Evolutionary conservation across 2,329 filamentous ascomycete species (phyloP).

Genomic region (Fusarium redolens): DNA sequence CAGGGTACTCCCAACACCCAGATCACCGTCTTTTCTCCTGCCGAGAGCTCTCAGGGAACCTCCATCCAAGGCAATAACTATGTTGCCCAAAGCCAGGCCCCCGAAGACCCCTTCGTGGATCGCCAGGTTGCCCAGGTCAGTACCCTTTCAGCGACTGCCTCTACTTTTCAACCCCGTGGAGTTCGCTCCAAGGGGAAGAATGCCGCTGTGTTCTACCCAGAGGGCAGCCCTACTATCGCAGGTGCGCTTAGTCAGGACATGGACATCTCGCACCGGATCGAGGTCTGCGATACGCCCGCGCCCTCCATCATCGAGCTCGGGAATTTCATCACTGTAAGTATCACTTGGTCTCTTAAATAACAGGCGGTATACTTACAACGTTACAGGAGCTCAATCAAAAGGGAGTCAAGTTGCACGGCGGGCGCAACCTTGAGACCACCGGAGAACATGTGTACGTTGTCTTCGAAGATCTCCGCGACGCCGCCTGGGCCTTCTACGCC

Average conservation of each 20-base stretch:
- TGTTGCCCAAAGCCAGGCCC: constrained; percentile 16
- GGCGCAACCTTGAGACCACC: constrained; percentile 50
- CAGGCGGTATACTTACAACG: constrained; percentile 16
- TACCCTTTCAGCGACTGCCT: constrained; percentile 73
- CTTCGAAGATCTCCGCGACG: constrained; percentile 71
- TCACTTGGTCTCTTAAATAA: not conserved
- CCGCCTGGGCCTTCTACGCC: constrained; percentile 62
- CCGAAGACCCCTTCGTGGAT: constrained; percentile 66
- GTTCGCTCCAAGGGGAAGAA: constrained; percentile 14
- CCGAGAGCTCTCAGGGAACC: constrained; percentile 56
- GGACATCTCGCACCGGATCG: constrained; percentile 58
- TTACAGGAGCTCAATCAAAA: constrained; percentile 53
- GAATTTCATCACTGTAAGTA: constrained; percentile 58
- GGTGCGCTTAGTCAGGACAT: constrained; percentile 58
- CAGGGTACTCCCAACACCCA: constrained; percentile 74
- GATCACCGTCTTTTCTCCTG: constrained; percentile 72
- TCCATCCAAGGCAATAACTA: constrained; percentile 42
- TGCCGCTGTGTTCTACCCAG: constrained; percentile 6
- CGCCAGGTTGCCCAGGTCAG: constrained; percentile 40
- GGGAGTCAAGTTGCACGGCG: constrained; percentile 52
- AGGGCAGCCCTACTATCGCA: constrained; percentile 46
- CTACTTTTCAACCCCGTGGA: constrained; percentile 66
- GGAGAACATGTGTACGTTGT: constrained; percentile 62
- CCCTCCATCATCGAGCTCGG: constrained; percentile 55
- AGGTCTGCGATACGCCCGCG: constrained; percentile 51